Evolutionary conservation across 2,329 filamentous ascomycete species (phyloP).

Genomic region (Chalaropsis thielavioides): DNA sequence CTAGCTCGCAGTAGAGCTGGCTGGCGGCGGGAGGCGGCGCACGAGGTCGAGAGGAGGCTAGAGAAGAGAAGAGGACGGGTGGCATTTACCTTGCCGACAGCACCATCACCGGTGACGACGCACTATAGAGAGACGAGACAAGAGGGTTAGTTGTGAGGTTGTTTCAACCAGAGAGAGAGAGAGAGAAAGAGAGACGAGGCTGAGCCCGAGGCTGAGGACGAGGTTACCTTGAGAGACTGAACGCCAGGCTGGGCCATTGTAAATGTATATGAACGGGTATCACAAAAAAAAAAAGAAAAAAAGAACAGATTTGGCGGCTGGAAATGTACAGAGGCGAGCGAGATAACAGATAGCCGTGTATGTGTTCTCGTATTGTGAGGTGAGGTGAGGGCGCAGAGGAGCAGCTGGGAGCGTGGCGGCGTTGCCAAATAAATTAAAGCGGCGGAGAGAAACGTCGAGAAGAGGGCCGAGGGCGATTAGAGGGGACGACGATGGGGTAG

Average conservation of each 20-base stretch:
- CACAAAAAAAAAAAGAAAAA: slow-evolving; percentile 2
- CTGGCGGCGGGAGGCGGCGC: neutral
- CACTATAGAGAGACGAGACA: slow-evolving; percentile 45
- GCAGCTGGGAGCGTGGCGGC: too few species aligned
- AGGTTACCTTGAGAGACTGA: slow-evolving; percentile 72
- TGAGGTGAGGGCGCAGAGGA: too few species aligned
- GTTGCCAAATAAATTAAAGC: neutral
- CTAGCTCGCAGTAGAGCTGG: too few species aligned
- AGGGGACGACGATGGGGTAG: neutral
- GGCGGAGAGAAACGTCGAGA: neutral
- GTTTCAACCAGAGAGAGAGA: neutral
- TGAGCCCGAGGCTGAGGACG: neutral
- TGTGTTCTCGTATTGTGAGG: neutral
- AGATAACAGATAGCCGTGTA: slow-evolving; percentile 6
- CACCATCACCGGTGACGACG: slow-evolving; percentile 97
- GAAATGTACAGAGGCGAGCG: slow-evolving; percentile 26
- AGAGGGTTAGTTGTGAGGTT: slow-evolving; percentile 24
- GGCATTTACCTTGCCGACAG: slow-evolving; percentile 78
- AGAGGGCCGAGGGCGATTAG: neutral
- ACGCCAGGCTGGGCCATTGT: slow-evolving; percentile 75
- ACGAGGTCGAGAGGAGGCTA: slow-evolving; percentile 13
- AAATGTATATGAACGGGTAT: slow-evolving; percentile 18
- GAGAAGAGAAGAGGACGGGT: slow-evolving; percentile 11
- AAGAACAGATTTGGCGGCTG: neutral
- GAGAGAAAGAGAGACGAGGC: slow-evolving; percentile 16